Evolutionary conservation across 306 rosid genomes (phyloP), one percentile per base, ranked within the genome.

Genomic region (Begonia masoniana): DNA sequence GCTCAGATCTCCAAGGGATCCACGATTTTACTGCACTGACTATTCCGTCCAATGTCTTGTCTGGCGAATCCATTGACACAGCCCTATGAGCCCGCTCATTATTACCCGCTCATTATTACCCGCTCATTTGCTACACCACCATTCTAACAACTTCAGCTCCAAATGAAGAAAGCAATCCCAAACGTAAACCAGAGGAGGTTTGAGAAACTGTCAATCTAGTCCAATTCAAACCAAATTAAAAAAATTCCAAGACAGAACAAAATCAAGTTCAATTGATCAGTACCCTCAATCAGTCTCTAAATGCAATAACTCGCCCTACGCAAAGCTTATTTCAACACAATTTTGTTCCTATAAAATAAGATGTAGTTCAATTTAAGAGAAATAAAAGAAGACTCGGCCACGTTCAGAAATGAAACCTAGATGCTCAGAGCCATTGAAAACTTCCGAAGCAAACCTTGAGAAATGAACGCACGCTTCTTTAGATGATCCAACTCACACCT

Each of bases 1-100:
- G 87, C 62, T 77, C 88, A 10, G 89, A 72, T 47, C 69, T 72
- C 93, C 94, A 61, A 57, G 93, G 83, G 54, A 79, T 73, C 99
- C 81, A 86, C 10, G 96, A 75, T 69, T 76, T 92, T 66, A 81
- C 16, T 14, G 65, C 31, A 60, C 78, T 62, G 19, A 81, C 76
- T 54, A 92, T 63, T 47, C 79, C 82, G 26, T 78, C 70, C 50
- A 81, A 61, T 13, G 75, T 56, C 55, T 74, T 81, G 74, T 65
- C 77, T 42, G 78, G 50, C 11, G 68, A 73, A 54, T 78, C 93
- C 99, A 92, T 86, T 57, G 74, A 82, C 49, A 62, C 60, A 66
- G 56, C 57, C 59, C 76, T 79, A 62, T 12, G 57, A 54, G 62
- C 67, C 56, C 14, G 60, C 55, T 78, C 94, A 83, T 83, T 69